A percentile compares a stretch with the other conserved stretches of the same genome.
Evolutionary conservation across 2,329 filamentous ascomycete genomes (phyloP).

Genomic region (Apiospora marii): DNA sequence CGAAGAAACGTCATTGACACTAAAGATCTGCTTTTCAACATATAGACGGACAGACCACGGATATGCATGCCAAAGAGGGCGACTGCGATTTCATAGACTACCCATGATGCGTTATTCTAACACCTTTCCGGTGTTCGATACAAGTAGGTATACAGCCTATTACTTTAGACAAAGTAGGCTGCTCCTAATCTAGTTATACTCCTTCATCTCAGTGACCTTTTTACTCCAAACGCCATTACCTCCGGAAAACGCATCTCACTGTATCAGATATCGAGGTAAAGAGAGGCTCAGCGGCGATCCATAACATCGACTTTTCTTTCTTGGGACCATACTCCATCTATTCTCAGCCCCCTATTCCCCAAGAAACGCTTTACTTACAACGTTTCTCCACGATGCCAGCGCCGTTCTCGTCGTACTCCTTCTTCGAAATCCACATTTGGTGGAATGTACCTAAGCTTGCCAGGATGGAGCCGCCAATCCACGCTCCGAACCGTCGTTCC

Average conservation of each 20-base stretch:
- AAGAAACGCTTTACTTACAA: conserved; percentile 71
- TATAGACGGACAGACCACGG: neutral
- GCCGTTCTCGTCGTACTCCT: conserved; percentile 98
- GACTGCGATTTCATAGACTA: neutral
- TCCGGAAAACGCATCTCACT: conserved; percentile 6
- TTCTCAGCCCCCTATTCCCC: neutral
- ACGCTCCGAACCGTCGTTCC: conserved; percentile 90
- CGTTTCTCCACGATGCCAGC: conserved; percentile 91
- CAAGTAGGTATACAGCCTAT: conserved; percentile 1
- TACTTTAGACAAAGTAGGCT: conserved; percentile 18
- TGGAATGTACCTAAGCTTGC: conserved; percentile 97
- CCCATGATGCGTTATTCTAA: neutral
- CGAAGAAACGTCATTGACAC: neutral
- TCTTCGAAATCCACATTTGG: conserved; percentile 98
- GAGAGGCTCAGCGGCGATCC: neutral
- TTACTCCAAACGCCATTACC: conserved; percentile 14
- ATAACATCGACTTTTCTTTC: neutral
- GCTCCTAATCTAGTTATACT: conserved; percentile 18
- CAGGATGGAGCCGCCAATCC: conserved; percentile 96
- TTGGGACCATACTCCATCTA: neutral
- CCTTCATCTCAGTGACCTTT: neutral
- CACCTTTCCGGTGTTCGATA: neutral
- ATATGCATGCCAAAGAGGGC: neutral
- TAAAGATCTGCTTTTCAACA: neutral
- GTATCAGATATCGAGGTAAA: conserved; percentile 7